Evolutionary conservation across 148 eudicot genomes (phyloP).

Genomic region (Pouteria glomerata): DNA sequence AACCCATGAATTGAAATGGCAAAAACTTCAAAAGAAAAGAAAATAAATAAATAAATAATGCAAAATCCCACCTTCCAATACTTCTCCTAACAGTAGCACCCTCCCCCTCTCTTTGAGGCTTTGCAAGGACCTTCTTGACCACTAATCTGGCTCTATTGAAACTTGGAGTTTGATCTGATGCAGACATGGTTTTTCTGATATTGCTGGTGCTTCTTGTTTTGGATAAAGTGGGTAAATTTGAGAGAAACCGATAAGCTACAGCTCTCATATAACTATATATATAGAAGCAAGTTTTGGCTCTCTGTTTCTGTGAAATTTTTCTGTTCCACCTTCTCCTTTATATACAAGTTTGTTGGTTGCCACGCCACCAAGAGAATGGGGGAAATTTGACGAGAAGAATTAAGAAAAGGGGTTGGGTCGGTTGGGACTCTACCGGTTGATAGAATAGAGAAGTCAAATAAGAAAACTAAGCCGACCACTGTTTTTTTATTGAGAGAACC

Average conservation of each 20-base stretch:
- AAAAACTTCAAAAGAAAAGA: not conserved
- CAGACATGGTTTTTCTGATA: conserved; percentile 13
- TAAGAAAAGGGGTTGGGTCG: not conserved
- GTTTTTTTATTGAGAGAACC: too few species aligned
- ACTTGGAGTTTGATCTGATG: conserved; percentile 8
- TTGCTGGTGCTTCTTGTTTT: not conserved
- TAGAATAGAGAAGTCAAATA: too few species aligned
- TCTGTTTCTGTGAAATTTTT: not conserved
- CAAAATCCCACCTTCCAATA: conserved; percentile 37
- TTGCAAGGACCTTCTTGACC: conserved; percentile 37
- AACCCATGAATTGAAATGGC: not conserved
- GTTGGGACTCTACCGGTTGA: too few species aligned
- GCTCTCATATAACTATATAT: conserved; percentile 2
- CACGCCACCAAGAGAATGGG: not conserved
- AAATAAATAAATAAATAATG: not conserved
- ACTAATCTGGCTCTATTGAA: conserved; percentile 17
- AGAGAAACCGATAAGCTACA: not conserved
- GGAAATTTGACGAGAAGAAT: not conserved
- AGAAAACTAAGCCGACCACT: too few species aligned
- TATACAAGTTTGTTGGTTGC: too few species aligned
- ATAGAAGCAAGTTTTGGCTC: not conserved
- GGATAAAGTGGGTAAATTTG: not conserved
- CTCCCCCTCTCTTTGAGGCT: conserved; percentile 43
- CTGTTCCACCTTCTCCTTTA: too few species aligned
- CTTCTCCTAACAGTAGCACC: conserved; percentile 56